Conservation (phyloP, 805 yeast species). For the Danielia oregonensis region DNA sequence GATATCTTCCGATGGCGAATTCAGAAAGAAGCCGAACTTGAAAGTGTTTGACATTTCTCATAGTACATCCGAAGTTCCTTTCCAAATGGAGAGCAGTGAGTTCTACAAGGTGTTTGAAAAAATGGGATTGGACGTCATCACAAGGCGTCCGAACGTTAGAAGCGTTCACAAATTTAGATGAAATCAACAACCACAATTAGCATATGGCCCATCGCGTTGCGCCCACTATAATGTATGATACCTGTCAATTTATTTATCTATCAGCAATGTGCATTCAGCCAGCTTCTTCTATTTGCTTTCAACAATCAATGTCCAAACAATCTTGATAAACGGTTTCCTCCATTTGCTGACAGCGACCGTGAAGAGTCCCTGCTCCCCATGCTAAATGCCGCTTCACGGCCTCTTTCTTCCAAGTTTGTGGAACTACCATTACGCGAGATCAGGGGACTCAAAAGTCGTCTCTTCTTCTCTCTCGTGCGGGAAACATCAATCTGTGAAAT, state of each 20-base stretch:
- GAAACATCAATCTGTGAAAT: slow-evolving; percentile 23
- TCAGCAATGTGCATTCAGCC: too few relatives aligned
- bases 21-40: slow-evolving; percentile 9
- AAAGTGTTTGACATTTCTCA: slow-evolving; percentile 17
- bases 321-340: too few relatives aligned
- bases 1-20: slow-evolving; percentile 3
- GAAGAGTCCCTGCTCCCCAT: slow-evolving; percentile 7
- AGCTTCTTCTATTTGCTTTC: too few relatives aligned
- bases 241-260: too few relatives aligned
- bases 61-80: slow-evolving; percentile 11
- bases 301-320: too few relatives aligned
- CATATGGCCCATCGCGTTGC: too few relatives aligned
- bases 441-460: slow-evolving; percentile 11
- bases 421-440: slow-evolving; percentile 12
- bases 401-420: slow-evolving; percentile 7
- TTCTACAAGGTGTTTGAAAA: slow-evolving; percentile 23
- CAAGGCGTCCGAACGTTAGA: slow-evolving; percentile 24
- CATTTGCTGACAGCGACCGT: slow-evolving; percentile 1
- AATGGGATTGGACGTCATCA: slow-evolving; percentile 18
- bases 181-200: background rate
- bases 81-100: slow-evolving; percentile 13
- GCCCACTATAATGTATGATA: too few relatives aligned
- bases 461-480: slow-evolving; percentile 15
- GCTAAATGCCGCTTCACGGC: slow-evolving; percentile 4
- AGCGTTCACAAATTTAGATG: slow-evolving; percentile 20